Base-by-base conservation (phyloP, 805 yeast species). In the Isabelozyma pseudorhagii region DNA sequence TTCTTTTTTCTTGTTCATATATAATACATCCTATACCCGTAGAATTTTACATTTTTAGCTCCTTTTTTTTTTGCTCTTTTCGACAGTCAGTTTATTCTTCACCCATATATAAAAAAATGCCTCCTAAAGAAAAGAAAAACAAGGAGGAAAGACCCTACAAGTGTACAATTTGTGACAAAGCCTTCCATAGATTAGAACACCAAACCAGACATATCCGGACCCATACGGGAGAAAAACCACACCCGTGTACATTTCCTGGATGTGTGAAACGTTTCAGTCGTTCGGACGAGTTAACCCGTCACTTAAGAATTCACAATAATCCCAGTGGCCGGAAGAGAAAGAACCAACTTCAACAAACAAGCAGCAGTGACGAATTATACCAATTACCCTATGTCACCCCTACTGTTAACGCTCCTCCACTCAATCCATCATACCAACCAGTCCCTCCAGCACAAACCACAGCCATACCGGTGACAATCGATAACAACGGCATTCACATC, bases 221-320 rank as follows among this genome's bases (percentile, higher is more conserved):
- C 8, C 97, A 90, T 69, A 90, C 97, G 0, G 97, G 97, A 45
- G 96, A 90, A 65, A 88, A 89, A 64, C 96, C 97, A 2, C 94
- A 88, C 63, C 84, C 82, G 45, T 90, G 97, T 68, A 79, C 83
- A 15, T 89, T 80, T 57, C 91, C 94, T 1, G 89, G 89, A n/a
- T 90, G 97, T 69, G 67, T 82, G 47, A 89, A 91, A 67, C 77
- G 87, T 54, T 90, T 90, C 62, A 80, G 87, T 50, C 78, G 97
- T 54, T 78, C 85, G 27, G 97, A 91, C 68, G 97, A 90, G 69
- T 77, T 90, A 50, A 90, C 96, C 11, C 76, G 97, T 56, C 97
- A 90, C 68, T 75, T 87, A 45, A 74, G 96, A 54, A 91, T 87
- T 47, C 97, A 90, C 69, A 76, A 81, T 17, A 83, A 82, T 56